Percentiles rank a stretch among this genome's conserved stretches.
Conservation (phyloP, 139 green algal genomes). For the Coelastrella sp. region DNA sequence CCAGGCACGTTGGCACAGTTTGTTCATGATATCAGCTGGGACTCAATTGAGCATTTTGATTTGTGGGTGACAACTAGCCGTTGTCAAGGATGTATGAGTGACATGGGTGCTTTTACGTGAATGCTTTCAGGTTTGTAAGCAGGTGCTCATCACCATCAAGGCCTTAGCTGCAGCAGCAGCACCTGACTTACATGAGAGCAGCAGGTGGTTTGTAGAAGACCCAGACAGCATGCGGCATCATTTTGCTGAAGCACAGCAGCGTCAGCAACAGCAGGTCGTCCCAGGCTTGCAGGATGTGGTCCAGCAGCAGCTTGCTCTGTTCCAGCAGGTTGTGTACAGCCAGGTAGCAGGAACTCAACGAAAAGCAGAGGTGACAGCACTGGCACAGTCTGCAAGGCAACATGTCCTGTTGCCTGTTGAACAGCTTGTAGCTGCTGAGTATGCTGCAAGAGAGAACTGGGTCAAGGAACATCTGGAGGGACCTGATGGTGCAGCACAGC, state of each 20-base stretch:
- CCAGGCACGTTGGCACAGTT: too few relatives aligned
- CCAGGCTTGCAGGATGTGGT: neutral
- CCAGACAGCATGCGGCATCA: neutral
- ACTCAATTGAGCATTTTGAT: too few relatives aligned
- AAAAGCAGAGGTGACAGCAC: neutral
- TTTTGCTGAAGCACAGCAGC: neutral
- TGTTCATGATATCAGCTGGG: too few relatives aligned
- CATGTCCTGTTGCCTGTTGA: constrained; percentile 12
- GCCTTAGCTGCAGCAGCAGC: constrained; percentile 2
- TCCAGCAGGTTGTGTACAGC: constrained; percentile 24
- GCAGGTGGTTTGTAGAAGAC: neutral
- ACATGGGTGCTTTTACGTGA: too few relatives aligned
- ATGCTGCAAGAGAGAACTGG: neutral
- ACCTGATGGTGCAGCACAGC: neutral
- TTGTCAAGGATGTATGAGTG: too few relatives aligned
- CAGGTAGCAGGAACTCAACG: neutral
- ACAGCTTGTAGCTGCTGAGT: constrained; percentile 23
- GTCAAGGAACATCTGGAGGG: constrained; percentile 16
- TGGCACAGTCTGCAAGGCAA: neutral
- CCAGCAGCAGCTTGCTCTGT: constrained; percentile 12
- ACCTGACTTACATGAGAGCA: constrained; percentile 5
- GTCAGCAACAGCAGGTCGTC: neutral
- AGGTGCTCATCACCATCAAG: constrained; percentile 2
- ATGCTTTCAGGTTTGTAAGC: neutral
- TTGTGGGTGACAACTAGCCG: too few relatives aligned